phyloP scores from a whole-genome alignment of 768 basidiomycete species.

The Leccinum incarnatum region DNA sequence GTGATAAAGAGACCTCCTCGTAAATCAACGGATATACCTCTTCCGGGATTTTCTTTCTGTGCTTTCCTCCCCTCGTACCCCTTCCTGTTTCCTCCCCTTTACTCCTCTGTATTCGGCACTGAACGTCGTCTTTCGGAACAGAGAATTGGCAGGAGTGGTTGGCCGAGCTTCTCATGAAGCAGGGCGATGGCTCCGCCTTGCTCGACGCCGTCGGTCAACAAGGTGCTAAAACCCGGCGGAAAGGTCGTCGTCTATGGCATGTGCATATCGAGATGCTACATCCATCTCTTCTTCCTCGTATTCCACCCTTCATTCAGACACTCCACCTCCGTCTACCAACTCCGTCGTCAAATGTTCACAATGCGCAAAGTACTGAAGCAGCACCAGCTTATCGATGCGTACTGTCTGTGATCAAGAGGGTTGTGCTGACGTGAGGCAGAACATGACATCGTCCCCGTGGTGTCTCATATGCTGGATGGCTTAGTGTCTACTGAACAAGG shows the following conservation, averaged over 20 bases:
- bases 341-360: constrained; percentile 57
- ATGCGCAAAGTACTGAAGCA: constrained; percentile 80
- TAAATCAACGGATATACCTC: too few relatives aligned
- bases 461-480: constrained; percentile 66
- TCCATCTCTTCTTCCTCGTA: neutral
- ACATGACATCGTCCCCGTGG: constrained; percentile 66
- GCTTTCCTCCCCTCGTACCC: too few relatives aligned
- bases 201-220: too few relatives aligned
- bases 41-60: too few relatives aligned
- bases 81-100: too few relatives aligned
- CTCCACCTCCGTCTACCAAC: constrained; percentile 2
- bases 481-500: constrained; percentile 64
- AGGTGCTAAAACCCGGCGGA: constrained; percentile 45
- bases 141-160: too few relatives aligned
- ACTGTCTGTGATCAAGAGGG: constrained; percentile 1
- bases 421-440: constrained; percentile 31
- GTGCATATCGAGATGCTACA: constrained; percentile 29
- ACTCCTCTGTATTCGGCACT: too few relatives aligned
- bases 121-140: too few relatives aligned
- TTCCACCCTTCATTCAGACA: constrained; percentile 1
- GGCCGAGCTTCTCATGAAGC: too few relatives aligned
- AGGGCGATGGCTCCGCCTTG: too few relatives aligned
- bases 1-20: too few relatives aligned
- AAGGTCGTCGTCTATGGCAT: constrained; percentile 66
- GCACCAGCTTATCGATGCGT: constrained; percentile 67